These are phyloP conservation scores for Panicum miliaceum DNA, from an alignment of 176 grass and related monocot species.

Conservation along the genomic window DNA sequence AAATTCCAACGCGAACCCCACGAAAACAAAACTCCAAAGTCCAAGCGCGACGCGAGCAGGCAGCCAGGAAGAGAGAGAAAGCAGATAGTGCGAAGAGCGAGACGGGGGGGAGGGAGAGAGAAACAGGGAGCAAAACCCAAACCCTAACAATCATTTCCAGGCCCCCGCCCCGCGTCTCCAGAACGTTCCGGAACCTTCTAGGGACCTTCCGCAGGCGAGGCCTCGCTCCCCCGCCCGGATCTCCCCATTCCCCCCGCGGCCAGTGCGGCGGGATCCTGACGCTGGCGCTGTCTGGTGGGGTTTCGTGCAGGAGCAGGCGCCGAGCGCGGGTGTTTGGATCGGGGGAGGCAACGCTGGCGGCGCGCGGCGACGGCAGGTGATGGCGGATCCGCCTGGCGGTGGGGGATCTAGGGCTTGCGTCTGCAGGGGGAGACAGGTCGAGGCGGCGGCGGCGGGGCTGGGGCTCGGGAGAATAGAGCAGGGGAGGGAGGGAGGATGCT, in stretches of 20 bases:
- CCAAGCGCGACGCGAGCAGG: background rate
- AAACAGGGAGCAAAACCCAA: slow-evolving; percentile 36
- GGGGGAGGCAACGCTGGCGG: slow-evolving; percentile 73
- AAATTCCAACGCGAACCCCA: slow-evolving; percentile 38
- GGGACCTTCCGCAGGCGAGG: slow-evolving; percentile 27
- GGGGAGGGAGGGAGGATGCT: slow-evolving; percentile 72
- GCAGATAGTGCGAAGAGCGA: background rate
- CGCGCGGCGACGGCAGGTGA: slow-evolving; percentile 51
- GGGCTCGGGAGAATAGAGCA: slow-evolving; percentile 42
- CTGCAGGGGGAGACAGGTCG: slow-evolving; percentile 21
- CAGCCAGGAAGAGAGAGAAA: background rate
- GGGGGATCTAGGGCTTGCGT: slow-evolving; percentile 55
- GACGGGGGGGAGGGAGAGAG: background rate
- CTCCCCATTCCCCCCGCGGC: slow-evolving; percentile 40
- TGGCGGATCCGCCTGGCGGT: slow-evolving; percentile 76
- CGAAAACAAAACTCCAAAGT: background rate
- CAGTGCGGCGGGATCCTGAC: slow-evolving; percentile 30
- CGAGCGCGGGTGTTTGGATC: slow-evolving; percentile 35
- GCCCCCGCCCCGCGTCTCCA: slow-evolving; percentile 19
- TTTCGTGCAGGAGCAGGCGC: slow-evolving; percentile 31
- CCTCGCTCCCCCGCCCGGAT: slow-evolving; percentile 7
- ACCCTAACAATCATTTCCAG: slow-evolving; percentile 55
- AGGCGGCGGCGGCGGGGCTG: slow-evolving; percentile 44
- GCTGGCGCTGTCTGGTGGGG: slow-evolving; percentile 1
- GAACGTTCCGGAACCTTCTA: slow-evolving; percentile 46